phyloP scores from a whole-genome alignment of 176 grass and related monocot species.

The Aegilops umbellulata region DNA sequence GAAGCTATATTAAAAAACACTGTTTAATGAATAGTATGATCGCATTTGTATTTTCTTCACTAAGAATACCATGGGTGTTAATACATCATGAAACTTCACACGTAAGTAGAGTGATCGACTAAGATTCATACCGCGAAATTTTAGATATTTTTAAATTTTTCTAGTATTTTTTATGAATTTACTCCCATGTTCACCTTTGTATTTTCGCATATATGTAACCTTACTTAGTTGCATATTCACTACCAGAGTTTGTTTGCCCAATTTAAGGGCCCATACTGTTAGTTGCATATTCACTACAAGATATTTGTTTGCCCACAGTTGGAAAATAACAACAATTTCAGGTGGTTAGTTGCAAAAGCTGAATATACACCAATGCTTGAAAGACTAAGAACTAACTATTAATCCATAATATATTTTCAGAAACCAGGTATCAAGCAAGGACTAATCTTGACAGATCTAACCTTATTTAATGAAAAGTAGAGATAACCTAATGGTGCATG shows the following conservation, averaged over 20 bases:
- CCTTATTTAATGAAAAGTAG: not conserved
- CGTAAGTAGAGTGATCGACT: too few species aligned
- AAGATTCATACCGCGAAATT: too few species aligned
- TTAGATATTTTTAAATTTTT: too few species aligned
- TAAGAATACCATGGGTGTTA: too few species aligned
- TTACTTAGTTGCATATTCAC: constrained; percentile 9
- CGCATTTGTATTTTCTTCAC: too few species aligned
- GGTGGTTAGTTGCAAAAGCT: constrained; percentile 1
- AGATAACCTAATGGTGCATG: not conserved
- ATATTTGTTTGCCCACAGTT: not conserved
- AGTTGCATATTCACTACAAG: constrained; percentile 10
- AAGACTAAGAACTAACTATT: not conserved
- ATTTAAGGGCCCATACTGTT: not conserved
- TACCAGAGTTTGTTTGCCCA: not conserved
- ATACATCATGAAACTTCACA: too few species aligned
- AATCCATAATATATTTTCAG: not conserved
- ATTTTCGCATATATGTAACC: not conserved
- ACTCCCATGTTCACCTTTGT: too few species aligned
- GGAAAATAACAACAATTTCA: not conserved
- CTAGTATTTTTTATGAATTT: too few species aligned
- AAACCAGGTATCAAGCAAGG: too few species aligned
- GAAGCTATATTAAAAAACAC: too few species aligned
- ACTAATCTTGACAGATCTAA: not conserved
- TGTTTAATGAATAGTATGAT: too few species aligned
- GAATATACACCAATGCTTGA: constrained; percentile 7